A percentile compares a stretch with the other conserved stretches of the same genome.
Evolutionary conservation across 106 monocot species (phyloP).

Genomic region (Dactylorhiza incarnata): DNA sequence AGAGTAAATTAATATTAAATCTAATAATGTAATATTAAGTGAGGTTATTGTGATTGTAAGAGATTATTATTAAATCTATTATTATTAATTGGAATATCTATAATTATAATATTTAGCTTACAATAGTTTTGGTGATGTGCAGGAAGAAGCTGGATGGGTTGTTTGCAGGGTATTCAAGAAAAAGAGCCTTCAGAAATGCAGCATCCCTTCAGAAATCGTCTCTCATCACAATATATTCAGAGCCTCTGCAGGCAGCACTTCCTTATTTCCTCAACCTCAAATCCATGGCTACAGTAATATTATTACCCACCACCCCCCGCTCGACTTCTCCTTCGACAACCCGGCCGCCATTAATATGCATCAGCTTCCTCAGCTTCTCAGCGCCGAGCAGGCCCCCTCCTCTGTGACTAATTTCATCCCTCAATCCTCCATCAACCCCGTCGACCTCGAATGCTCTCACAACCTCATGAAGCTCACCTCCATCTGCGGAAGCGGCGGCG

Average conservation of each 20-base stretch:
- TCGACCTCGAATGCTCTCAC: conserved; percentile 41
- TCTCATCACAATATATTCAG: background rate
- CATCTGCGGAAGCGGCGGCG: conserved; percentile 12
- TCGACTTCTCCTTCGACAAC: background rate
- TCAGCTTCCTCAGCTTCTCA: conserved; percentile 62
- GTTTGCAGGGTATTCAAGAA: conserved; percentile 7
- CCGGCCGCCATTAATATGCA: conserved; percentile 28
- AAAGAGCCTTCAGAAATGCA: background rate
- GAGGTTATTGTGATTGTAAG: no score
- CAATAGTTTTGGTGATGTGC: no score
- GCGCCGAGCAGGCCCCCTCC: conserved; percentile 23
- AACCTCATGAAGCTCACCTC: conserved; percentile 42
- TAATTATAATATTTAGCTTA: no score
- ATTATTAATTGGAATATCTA: no score
- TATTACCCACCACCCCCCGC: background rate
- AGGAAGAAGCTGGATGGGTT: conserved; percentile 2
- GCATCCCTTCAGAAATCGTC: conserved; percentile 4
- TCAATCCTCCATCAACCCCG: conserved; percentile 10
- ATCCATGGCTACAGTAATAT: no score
- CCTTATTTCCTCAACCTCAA: background rate
- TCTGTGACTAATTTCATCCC: background rate
- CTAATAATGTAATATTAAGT: no score
- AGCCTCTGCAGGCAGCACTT: background rate
- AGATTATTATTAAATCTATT: no score
- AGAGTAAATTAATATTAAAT: no score